phyloP scores from a whole-genome alignment of 208 protist genomes.

The Chromosphaera perkinsii region DNA sequence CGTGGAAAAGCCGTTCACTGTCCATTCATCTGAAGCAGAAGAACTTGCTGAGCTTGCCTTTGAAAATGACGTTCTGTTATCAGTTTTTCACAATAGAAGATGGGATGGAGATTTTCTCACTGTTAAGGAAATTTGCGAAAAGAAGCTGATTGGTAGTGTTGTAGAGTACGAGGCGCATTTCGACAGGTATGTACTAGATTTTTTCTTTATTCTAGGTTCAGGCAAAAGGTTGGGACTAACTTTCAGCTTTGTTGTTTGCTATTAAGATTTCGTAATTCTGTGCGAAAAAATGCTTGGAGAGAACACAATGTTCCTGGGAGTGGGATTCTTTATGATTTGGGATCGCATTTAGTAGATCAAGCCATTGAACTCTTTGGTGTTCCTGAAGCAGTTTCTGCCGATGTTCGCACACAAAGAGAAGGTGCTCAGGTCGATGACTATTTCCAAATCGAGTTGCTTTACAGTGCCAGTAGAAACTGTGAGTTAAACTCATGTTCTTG shows the following conservation, averaged over 20 bases:
- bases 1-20: slow-evolving; percentile 4
- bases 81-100: slow-evolving; percentile 3
- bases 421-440: neutral
- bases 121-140: neutral
- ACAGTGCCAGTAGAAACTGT: neutral
- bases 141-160: neutral
- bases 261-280: neutral
- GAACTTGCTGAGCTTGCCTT: neutral
- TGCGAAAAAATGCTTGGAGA: slow-evolving; percentile 5
- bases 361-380: slow-evolving; percentile 4
- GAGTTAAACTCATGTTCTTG: neutral
- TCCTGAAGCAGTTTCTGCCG: neutral
- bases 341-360: slow-evolving; percentile 15
- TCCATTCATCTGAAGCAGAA: neutral
- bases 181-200: too few relatives aligned
- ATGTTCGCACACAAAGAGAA: neutral
- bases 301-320: neutral
- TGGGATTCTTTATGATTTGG: slow-evolving; percentile 10
- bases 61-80: neutral
- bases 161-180: neutral
- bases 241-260: too few relatives aligned
- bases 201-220: too few relatives aligned
- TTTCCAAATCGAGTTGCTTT: slow-evolving; percentile 3
- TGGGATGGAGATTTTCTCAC: slow-evolving; percentile 20
- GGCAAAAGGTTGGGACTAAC: too few relatives aligned